Conservation (phyloP, 1,139 yeast species). For the Geotrichum phurueaensis region DNA sequence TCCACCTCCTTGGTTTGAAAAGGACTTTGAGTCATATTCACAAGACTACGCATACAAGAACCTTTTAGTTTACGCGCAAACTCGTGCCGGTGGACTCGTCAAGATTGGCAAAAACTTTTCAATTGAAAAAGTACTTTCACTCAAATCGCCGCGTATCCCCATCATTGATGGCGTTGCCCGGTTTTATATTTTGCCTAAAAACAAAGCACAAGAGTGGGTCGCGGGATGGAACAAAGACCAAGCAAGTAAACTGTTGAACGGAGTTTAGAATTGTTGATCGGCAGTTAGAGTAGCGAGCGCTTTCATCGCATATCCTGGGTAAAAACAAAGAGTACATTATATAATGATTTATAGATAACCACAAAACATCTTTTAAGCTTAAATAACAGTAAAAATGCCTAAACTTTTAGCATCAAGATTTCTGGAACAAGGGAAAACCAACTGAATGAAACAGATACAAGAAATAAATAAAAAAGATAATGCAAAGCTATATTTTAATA, state of each 20-base stretch:
- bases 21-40: constrained; percentile 26
- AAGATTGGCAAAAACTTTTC: constrained; percentile 77
- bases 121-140: constrained; percentile 57
- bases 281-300: not conserved
- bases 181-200: constrained; percentile 74
- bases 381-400: not conserved
- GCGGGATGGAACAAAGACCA: constrained; percentile 18
- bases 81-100: constrained; percentile 74
- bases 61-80: constrained; percentile 75
- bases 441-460: not conserved
- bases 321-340: too few species aligned
- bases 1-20: constrained; percentile 67
- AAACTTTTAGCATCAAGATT: not conserved
- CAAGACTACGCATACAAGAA: constrained; percentile 50
- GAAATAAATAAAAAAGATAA: not conserved
- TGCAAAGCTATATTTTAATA: not conserved
- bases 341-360: not conserved
- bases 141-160: constrained; percentile 63
- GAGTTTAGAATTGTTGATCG: not conserved
- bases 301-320: not conserved
- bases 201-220: constrained; percentile 39
- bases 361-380: not conserved
- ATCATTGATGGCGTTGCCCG: constrained; percentile 70
- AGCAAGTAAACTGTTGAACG: constrained; percentile 11
- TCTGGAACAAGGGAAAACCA: not conserved